Evolutionary conservation across 768 basidiomycete genomes (phyloP), one percentile per base, ranked within the genome.

Genomic region (Leucocoprinus birnbaumii): DNA sequence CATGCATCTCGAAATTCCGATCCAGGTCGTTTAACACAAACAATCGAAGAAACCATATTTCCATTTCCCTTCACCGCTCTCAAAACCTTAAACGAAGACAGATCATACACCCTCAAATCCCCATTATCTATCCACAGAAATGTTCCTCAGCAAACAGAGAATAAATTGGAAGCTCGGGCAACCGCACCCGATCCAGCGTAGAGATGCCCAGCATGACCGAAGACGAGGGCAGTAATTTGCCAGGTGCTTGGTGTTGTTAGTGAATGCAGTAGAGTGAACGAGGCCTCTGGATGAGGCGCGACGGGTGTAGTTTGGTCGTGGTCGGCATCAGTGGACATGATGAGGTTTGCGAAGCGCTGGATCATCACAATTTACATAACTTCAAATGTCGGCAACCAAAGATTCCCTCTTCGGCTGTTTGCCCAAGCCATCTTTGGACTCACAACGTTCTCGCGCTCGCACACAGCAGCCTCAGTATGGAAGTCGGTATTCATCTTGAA

Each of bases 171-270:
- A 7, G 62, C 70, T 21, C 18, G 2, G 11, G 14, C 5, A 11
- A 24, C 27, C n/a, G 25, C 63, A 86, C 87, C 83, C 67, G 85
- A 85, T 21, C 88, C 87, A 19, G 77, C 81, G 52, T 82, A 78
- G 8, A 89, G 68, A 53, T 75, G 75, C 3, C 68, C 74, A 41
- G 74, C 67, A 40, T 75, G 74, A 7, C 77, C 76, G 57, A 82
- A 75, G 2, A 80, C 69, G 3, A 88, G 65, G 37, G 81, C 76
- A 11, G 86, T 81, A 8, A 84, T 74, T 26, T 55, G 54, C 54
- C 54, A 55, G 26, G 38, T 55, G 14, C 31, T 55, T 2, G 54
- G 54, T 43, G 54, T 55, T 6, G 54, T 55, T 31, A 55, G 24
- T 13, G 40, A 55, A 9, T 49, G 46, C 10, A 55, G 47, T 38